Evolutionary conservation across 2,329 filamentous ascomycete genomes (phyloP), one percentile per base, ranked within the genome.

Genomic region (Hansfordia pulvinata): DNA sequence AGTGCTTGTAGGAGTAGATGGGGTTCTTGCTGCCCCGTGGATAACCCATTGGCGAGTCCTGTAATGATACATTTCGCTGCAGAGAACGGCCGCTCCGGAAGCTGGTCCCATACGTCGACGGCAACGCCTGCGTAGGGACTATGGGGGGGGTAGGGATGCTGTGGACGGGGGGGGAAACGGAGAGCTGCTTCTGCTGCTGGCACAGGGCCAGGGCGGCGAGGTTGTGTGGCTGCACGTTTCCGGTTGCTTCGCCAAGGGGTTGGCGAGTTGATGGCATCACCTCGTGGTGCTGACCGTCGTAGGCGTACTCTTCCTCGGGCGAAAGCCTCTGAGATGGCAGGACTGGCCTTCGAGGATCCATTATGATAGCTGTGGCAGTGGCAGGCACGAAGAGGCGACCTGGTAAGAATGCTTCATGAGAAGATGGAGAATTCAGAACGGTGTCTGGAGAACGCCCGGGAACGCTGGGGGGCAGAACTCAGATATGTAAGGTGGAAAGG

Each of bases 1-100:
- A 79, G 34, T 72, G 64, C 10, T 64, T 62, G 37, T 69, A 70
- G 30, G 65, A 60, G 40, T 71, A 71, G 38, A 77, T 63, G 23
- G 72, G 70, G 48, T 76, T 76, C 30, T 55, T 53, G 33, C 43
- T 43, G 17, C 48, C 43, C 37, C 43, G 30, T 28, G 40, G 30
- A 32, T 44, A 40, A 32, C 41, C 44, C 44, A 49, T 46, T 35
- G 41, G 35, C 22, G 44, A 42, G 5, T 47, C 44, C 28, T 40
- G 44, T 37, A 48, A 37, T 25, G 44, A 47, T 30, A 40, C 44
- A 50, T 50, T 39, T 37, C 43, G 40, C 26, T 48, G 43, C 23
- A 51, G 36, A 28, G 48, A 47, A 27, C 42, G 42, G 31, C 41
- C 37, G 23, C 44, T 40, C 28, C 49, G 42, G 15, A 50, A 42